Evolutionary conservation across 2,329 filamentous ascomycete species (phyloP).

Genomic region (Phyllosticta capitalensis): DNA sequence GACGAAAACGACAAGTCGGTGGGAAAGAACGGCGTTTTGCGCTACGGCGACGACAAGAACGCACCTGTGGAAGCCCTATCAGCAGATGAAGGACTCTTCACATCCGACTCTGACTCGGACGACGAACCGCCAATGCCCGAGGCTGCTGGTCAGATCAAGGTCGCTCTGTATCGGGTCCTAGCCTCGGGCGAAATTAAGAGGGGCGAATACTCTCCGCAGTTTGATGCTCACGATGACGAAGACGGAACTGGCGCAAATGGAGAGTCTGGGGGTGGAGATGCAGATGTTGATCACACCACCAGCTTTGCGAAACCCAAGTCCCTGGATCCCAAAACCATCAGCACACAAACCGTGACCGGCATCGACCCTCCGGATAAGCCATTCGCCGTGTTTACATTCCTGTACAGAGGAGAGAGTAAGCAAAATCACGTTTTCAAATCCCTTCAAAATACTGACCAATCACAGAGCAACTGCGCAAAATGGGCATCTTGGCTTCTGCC

Average conservation of each 20-base stretch:
- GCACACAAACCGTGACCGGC: constrained; percentile 96
- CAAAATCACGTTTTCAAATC: constrained; percentile 17
- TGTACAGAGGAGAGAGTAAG: constrained; percentile 91
- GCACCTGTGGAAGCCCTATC: constrained; percentile 65
- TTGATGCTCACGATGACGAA: constrained; percentile 92
- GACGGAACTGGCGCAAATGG: constrained; percentile 49
- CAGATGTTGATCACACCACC: constrained; percentile 90
- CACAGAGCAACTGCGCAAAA: constrained; percentile 86
- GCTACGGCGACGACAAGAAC: constrained; percentile 69
- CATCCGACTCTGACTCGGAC: constrained; percentile 60
- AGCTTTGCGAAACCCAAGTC: constrained; percentile 96
- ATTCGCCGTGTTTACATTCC: constrained; percentile 94
- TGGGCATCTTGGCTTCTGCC: constrained; percentile 69
- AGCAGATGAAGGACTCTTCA: constrained; percentile 56
- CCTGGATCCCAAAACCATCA: constrained; percentile 92
- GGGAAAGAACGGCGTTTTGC: constrained; percentile 51
- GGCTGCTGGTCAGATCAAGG: constrained; percentile 94
- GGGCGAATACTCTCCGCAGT: constrained; percentile 95
- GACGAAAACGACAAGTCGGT: constrained; percentile 26
- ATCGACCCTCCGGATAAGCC: constrained; percentile 94
- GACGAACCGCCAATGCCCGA: constrained; percentile 83
- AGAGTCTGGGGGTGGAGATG: constrained; percentile 55
- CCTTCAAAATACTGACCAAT: constrained; percentile 2
- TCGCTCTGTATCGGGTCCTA: constrained; percentile 88
- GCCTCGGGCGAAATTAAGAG: constrained; percentile 96